Base-by-base conservation (phyloP, 2,329 filamentous ascomycete genomes). In the Alternaria burnsii region DNA sequence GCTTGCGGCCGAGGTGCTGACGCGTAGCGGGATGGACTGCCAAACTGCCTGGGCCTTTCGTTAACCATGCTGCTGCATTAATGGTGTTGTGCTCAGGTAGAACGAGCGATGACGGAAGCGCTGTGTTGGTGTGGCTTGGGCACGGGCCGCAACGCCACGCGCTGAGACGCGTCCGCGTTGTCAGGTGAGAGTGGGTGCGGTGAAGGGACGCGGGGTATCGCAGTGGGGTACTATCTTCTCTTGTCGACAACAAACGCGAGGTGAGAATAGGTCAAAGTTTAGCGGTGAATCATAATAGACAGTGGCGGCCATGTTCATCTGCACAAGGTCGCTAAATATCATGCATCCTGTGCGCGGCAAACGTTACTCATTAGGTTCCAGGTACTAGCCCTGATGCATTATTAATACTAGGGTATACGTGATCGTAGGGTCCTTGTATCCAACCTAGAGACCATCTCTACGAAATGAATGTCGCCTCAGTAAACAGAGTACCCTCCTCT, bases 401-500 rank as follows among this genome's bases (percentile, higher is more conserved):
- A 77, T 76, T 77, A 77, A 68, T 70, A 67, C 67, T 72, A 69
- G 68, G 69, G 65, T 73, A 65, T 61, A 64, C 59, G 62, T 62
- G 52, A 68, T 64, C 54, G 44, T 65, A 56, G 61, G 63, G 60
- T 54, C 52, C 47, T 59, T 42, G 61, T 63, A 67, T 67, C 63
- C 63, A 66, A 67, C 41, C 14, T 50, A 44, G 40, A 46, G 26
- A 47, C 22, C 46, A n/a, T 46, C 56, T 66, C 78, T 76, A 90
- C 53, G 91, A 93, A 80, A 99, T 97, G 82, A 98, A 99, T n/a
- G 94, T 97, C 3, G 95, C 93, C 82, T 99, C 95, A 58, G 87
- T 88, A 81, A 96, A 97, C 55, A 97, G 81, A 47, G 81, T 83
- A 48, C 95, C 95, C 74, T 93, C 84, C 79, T 98, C 94, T 18